Base-by-base conservation (phyloP, 345 rosid species). In the Clarkia xantiana region DNA sequence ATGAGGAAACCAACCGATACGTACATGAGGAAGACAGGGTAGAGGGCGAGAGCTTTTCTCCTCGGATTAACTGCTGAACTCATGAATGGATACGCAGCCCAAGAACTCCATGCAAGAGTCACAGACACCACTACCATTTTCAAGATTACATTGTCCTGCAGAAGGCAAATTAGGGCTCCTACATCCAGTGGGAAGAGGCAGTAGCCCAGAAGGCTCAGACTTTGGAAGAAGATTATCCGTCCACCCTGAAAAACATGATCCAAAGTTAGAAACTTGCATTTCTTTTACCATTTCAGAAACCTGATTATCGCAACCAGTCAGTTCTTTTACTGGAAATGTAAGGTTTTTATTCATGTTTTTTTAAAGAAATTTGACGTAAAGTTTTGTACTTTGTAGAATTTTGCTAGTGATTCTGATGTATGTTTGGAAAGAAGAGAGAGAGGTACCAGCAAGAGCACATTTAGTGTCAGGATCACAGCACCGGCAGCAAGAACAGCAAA, bases 11-110 rank as follows among this genome's bases (percentile, higher is more conserved):
- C 93, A 40, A 86, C 98, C 0, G 93, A 90, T 53, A 90, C 94
- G 18, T 90, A 81, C 98, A 90, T 90, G 65, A 86, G 96, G 65
- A 90, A 83, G 57, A 86, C 93, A 0, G 98, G 96, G 63, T 80
- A 86, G 45, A 86, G 94, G 3, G 95, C 89, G 0, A 86, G 95
- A 50, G 90, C 94, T 61, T 86, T 86, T 40, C 94, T 68, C 61
- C 84, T 73, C 2, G 94, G 89, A 65, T 80, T 86, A 55, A 86
- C 94, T 0, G 96, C 96, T 0, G 94, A 71, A 51, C 96, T 83
- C 90, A 86, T 86, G 81, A 86, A 86, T 18, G 96, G 96, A 62
- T 83, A 86, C 53, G 96, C 94, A 6, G 96, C 90, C 96, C 96
- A 83, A 2, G 94, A 80, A 66, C 96, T 83, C 94, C 96, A 86